Evolutionary conservation across 768 basidiomycete species (phyloP).

Genomic region (Lactarius trivialis): DNA sequence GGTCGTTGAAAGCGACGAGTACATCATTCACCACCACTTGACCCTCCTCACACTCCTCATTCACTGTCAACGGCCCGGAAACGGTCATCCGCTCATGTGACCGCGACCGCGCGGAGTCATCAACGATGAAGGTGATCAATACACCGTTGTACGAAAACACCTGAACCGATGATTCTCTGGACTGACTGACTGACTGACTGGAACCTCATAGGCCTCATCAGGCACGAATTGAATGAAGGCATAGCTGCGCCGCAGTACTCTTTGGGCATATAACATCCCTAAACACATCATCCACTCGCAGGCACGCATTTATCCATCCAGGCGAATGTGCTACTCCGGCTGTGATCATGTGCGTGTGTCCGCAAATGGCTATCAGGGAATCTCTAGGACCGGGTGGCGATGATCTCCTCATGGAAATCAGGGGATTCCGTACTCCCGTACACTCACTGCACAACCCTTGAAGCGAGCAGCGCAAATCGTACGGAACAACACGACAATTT

Average conservation of each 20-base stretch:
- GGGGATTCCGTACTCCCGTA: background rate
- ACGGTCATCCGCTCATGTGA: background rate
- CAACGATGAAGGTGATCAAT: background rate
- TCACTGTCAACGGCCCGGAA: background rate
- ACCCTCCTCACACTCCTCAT: too few relatives aligned
- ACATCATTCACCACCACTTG: background rate
- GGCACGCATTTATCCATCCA: background rate
- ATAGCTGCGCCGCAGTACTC: background rate
- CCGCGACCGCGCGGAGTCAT: background rate
- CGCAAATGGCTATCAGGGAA: background rate
- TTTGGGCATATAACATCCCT: background rate
- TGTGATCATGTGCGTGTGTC: background rate
- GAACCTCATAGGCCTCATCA: background rate
- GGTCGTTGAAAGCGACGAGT: slow-evolving; percentile 9
- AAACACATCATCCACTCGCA: background rate
- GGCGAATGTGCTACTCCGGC: background rate
- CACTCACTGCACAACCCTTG: background rate
- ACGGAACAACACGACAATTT: background rate
- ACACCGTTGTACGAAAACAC: background rate
- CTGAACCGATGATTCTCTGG: background rate
- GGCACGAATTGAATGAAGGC: background rate
- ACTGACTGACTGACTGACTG: background rate
- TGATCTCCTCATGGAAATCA: background rate
- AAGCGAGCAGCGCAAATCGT: background rate
- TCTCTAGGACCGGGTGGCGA: background rate